Evolutionary conservation across 2,329 filamentous ascomycete species (phyloP).

Genomic region (Coleophoma crateriformis): DNA sequence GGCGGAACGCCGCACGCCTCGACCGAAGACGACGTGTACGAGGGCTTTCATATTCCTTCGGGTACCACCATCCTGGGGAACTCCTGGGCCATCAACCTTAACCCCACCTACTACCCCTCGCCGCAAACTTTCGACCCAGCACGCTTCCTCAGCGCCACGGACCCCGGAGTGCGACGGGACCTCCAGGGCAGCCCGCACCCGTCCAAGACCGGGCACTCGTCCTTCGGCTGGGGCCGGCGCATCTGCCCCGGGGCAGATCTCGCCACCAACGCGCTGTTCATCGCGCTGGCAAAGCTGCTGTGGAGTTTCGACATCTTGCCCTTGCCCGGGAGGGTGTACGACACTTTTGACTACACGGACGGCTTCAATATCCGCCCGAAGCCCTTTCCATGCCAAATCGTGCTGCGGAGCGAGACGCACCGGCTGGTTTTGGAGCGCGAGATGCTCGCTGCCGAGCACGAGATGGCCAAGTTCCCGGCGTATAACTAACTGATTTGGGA

Average conservation of each 20-base stretch:
- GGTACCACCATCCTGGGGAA: constrained; percentile 30
- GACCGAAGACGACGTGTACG: constrained; percentile 27
- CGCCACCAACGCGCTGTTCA: constrained; percentile 41
- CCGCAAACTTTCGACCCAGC: constrained; percentile 39
- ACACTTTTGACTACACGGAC: constrained; percentile 22
- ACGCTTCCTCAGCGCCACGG: constrained; percentile 24
- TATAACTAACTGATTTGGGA: constrained; percentile 6
- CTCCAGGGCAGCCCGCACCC: constrained; percentile 16
- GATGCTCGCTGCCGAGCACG: constrained; percentile 19
- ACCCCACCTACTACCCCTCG: constrained; percentile 34
- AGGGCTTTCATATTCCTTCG: constrained; percentile 33
- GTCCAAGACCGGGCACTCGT: constrained; percentile 24
- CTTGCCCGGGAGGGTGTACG: constrained; percentile 9
- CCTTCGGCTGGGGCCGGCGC: constrained; percentile 33
- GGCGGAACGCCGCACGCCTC: constrained; percentile 28
- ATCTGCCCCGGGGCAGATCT: constrained; percentile 54
- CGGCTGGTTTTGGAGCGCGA: constrained; percentile 25
- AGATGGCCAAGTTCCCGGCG: constrained; percentile 17
- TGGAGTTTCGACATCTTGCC: constrained; percentile 43
- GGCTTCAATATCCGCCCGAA: constrained; percentile 28
- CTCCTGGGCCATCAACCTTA: constrained; percentile 33
- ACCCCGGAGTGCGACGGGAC: constrained; percentile 20
- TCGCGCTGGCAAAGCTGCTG: constrained; percentile 40
- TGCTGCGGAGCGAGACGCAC: constrained; percentile 24
- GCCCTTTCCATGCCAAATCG: constrained; percentile 26